A percentile compares a stretch with the other conserved stretches of the same genome.
Conservation (phyloP, 805 yeast species). For the Yarrowia yakushimensis region DNA sequence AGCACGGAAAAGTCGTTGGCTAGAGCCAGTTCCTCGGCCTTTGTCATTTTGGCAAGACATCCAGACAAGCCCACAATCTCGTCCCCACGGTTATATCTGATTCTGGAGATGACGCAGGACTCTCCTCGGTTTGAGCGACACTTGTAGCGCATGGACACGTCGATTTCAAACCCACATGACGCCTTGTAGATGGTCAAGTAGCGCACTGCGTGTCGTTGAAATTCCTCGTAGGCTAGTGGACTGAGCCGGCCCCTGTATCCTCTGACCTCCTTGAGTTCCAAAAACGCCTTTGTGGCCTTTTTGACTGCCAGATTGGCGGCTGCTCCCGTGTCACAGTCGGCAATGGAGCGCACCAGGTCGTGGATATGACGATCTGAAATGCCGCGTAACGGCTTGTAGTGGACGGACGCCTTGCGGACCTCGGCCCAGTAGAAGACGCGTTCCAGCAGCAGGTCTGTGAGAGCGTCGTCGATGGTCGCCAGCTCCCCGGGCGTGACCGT, state of each 20-base stretch:
- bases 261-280: conserved; percentile 33
- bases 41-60: conserved; percentile 39
- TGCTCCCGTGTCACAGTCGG: background rate
- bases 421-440: conserved; percentile 36
- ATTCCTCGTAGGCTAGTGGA: conserved; percentile 34
- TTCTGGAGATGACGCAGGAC: conserved; percentile 43
- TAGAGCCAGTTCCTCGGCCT: conserved; percentile 37
- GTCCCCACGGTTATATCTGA: conserved; percentile 35
- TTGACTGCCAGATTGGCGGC: conserved; percentile 12
- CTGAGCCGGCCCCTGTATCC: conserved; percentile 34
- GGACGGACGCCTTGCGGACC: conserved; percentile 34
- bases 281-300: conserved; percentile 35
- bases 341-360: conserved; percentile 25
- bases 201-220: conserved; percentile 39
- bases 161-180: conserved; percentile 44
- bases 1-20: conserved; percentile 45
- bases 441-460: conserved; percentile 35
- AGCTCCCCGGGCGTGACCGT: conserved; percentile 33
- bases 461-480: conserved; percentile 35
- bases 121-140: conserved; percentile 36
- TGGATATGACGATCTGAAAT: conserved; percentile 27
- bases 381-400: conserved; percentile 30
- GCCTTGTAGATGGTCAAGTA: conserved; percentile 41
- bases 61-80: conserved; percentile 42
- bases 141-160: conserved; percentile 44